A percentile compares a stretch with the other conserved stretches of the same genome.
phyloP scores from a whole-genome alignment of 768 basidiomycete species.

The Xerocomellus intermedius region DNA sequence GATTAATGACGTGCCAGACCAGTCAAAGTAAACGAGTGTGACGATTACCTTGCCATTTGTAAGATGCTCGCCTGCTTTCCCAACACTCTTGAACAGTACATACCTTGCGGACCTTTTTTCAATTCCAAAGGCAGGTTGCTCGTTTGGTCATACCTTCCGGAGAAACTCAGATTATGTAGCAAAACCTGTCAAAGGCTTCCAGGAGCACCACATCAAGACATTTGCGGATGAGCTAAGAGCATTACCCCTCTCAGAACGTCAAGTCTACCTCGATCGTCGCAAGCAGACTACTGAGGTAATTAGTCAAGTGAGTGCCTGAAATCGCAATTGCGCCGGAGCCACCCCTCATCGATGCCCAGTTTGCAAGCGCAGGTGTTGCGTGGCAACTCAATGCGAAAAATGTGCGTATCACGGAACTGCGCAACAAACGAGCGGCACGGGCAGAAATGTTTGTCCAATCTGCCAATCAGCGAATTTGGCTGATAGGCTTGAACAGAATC shows the following conservation, averaged over 20 bases:
- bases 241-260: conserved; percentile 15
- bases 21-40: conserved; percentile 12
- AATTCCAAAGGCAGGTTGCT: conserved; percentile 19
- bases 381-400: conserved; percentile 25
- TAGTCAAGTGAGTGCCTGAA: conserved; percentile 11
- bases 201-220: conserved; percentile 14
- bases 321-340: background rate
- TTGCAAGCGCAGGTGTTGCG: conserved; percentile 23
- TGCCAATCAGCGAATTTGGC: background rate
- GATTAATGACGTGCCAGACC: conserved; percentile 12
- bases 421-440: conserved; percentile 24
- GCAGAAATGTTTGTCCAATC: conserved; percentile 25
- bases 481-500: conserved; percentile 19
- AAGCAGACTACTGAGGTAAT: conserved; percentile 7
- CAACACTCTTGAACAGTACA: conserved; percentile 18
- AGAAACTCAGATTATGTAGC: conserved; percentile 15
- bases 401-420: conserved; percentile 18
- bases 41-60: conserved; percentile 7
- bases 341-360: conserved; percentile 22
- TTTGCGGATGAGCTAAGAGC: conserved; percentile 14
- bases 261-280: conserved; percentile 18
- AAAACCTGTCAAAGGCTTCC: conserved; percentile 22
- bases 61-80: conserved; percentile 8
- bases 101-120: conserved; percentile 28
- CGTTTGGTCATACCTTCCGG: background rate